A percentile compares a stretch with the other conserved stretches of the same genome.
These are phyloP conservation scores for Nakazawaea wyomingensis DNA, from an alignment of 805 yeast genomes.

Conservation along the genomic window DNA sequence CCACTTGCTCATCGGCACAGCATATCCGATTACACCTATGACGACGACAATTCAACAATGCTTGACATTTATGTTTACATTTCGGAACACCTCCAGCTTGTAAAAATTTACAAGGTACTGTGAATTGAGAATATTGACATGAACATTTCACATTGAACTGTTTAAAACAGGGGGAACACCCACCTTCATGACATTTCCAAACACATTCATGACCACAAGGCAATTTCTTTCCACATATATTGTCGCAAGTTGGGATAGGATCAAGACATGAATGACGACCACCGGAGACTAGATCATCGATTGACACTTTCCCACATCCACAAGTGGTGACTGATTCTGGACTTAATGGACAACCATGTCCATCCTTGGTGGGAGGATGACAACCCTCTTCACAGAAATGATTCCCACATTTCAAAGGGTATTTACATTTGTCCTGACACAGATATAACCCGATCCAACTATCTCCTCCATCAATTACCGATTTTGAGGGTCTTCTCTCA, in stretches of 20 bases:
- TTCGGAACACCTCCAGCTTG: conserved; percentile 47
- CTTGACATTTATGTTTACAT: conserved; percentile 70
- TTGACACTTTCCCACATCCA: conserved; percentile 68
- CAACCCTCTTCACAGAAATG: conserved; percentile 49
- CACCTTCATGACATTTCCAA: conserved; percentile 71
- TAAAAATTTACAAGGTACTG: conserved; percentile 60
- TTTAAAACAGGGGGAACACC: conserved; percentile 64
- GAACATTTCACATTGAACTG: conserved; percentile 49
- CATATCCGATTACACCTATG: conserved; percentile 70
- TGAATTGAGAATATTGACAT: conserved; percentile 53
- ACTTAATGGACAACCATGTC: conserved; percentile 51
- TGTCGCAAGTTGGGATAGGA: conserved; percentile 71
- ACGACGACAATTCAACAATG: conserved; percentile 70
- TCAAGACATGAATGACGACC: conserved; percentile 63
- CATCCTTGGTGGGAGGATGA: conserved; percentile 37
- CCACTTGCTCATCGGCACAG: conserved; percentile 62
- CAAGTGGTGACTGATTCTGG: conserved; percentile 62
- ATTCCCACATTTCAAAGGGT: conserved; percentile 56
- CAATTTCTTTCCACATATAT: conserved; percentile 55
- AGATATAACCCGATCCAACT: conserved; percentile 48
- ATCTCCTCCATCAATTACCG: conserved; percentile 16
- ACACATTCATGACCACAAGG: conserved; percentile 73
- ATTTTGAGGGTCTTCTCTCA: conserved; percentile 33
- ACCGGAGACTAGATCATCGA: conserved; percentile 30
- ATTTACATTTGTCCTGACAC: conserved; percentile 41